A percentile compares a stretch with the other conserved stretches of the same genome.
phyloP scores from a whole-genome alignment of 768 basidiomycete species.

The Tricholomella constricta region DNA sequence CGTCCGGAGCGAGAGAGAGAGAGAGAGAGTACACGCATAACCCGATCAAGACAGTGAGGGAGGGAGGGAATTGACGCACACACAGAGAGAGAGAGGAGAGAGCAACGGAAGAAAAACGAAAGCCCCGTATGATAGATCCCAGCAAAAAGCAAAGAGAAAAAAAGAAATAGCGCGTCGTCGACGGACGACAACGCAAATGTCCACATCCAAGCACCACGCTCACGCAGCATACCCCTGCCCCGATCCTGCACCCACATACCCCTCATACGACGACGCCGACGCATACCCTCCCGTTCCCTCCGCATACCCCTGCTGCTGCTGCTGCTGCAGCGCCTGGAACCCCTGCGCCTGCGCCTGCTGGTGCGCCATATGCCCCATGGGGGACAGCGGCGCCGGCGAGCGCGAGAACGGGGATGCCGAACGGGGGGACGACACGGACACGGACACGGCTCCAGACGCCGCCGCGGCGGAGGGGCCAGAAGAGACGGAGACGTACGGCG shows the following conservation, averaged over 20 bases:
- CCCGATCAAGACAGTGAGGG: too few species aligned
- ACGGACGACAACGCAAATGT: too few species aligned
- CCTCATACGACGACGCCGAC: slow-evolving; percentile 1
- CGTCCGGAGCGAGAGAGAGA: too few species aligned
- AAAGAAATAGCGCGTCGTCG: too few species aligned
- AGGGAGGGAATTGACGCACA: too few species aligned
- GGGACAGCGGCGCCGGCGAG: slow-evolving; percentile 5
- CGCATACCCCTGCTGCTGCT: not conserved
- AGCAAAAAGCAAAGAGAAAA: not conserved
- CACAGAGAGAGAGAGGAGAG: not conserved
- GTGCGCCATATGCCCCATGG: slow-evolving; percentile 12
- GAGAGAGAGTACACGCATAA: too few species aligned
- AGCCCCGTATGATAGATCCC: too few species aligned
- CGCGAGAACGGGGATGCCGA: too few species aligned
- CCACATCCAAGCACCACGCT: too few species aligned
- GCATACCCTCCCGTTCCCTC: not conserved
- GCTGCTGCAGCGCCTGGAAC: slow-evolving; percentile 6
- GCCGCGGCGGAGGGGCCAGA: not conserved
- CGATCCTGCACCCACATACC: not conserved
- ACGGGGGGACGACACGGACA: slow-evolving; percentile 17
- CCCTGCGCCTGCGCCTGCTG: slow-evolving; percentile 22
- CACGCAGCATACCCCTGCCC: slow-evolving; percentile 5
- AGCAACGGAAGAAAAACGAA: not conserved
- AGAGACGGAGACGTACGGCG: not conserved
- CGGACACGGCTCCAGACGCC: not conserved